Evolutionary conservation across 192 early-diverging fungal species (phyloP), one percentile per base, ranked within the genome.

Genomic region (Glomus cerebriforme): DNA sequence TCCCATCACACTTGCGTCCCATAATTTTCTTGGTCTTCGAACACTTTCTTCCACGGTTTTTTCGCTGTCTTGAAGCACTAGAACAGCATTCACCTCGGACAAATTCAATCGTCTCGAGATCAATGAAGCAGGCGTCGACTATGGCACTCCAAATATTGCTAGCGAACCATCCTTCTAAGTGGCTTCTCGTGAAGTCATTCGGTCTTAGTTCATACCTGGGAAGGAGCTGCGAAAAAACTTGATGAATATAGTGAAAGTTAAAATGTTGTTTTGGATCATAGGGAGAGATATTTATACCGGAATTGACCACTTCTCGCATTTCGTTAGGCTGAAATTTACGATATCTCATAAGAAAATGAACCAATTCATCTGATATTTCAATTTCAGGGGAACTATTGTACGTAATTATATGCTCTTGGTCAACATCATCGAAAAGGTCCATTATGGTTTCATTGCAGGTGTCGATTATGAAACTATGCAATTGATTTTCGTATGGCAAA

Each of bases 201-300:
- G 66, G 32, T 72, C 65, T 29, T 0, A 78, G 62, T 39, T 78
- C 77, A 17, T 78, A 78, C 26, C 62, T 60, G 32, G 65, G 77
- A 78, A 78, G 77, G 10, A 76, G 37, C 43, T 66, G 59, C 75
- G 60, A 76, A 32, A 39, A 76, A 76, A 76, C 77, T 29, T 78
- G 77, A 69, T 78, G 77, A 2, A 78, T 37, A 72, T 68, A 69
- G 17, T 43, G 37, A 78, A 29, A 43, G 24, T 78, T 65, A 69
- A 72, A 78, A 43, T 78, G 64, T 78, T 78, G 49, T 58, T 31
- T 78, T 26, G 77, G 1, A 65, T 78, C 62, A 65, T 65, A 78
- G 15, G 77, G 37, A 7, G 66, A 73, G 43, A 78, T 78, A 39
- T 78, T 78, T 0, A 78, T 72, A 9, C 77, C 77, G 2, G 65